phyloP scores from a whole-genome alignment of 2,329 filamentous ascomycete species.

The Leptographium radiaticola region DNA sequence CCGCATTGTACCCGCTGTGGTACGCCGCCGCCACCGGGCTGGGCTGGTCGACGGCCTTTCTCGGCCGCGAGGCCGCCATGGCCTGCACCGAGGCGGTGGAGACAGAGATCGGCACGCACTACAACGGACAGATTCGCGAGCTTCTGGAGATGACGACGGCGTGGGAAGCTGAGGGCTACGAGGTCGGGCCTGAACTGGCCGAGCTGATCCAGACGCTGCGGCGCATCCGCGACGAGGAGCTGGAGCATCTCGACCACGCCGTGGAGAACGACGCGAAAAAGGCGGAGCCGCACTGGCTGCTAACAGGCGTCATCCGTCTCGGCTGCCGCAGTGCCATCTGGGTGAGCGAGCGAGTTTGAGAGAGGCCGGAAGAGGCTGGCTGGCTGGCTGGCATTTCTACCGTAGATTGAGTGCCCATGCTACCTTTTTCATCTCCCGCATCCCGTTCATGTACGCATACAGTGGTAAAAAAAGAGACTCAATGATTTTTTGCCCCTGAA shows the following conservation, averaged over 20 bases:
- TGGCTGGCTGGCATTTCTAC: background rate
- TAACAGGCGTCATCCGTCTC: conserved; percentile 77
- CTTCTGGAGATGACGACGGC: conserved; percentile 69
- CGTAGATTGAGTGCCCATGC: background rate
- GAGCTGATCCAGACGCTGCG: conserved; percentile 62
- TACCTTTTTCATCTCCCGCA: background rate
- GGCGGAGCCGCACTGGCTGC: conserved; percentile 76
- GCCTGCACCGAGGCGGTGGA: conserved; percentile 97
- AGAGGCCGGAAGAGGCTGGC: too few species aligned
- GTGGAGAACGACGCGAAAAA: conserved; percentile 86
- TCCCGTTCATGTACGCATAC: background rate
- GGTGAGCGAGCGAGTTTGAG: conserved; percentile 56
- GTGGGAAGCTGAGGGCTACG: conserved; percentile 66
- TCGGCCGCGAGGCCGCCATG: conserved; percentile 93
- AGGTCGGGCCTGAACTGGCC: conserved; percentile 64
- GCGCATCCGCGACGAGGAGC: conserved; percentile 82
- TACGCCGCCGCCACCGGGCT: conserved; percentile 63
- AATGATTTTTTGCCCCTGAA: conserved; percentile 1
- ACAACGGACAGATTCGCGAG: conserved; percentile 79
- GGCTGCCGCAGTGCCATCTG: conserved; percentile 89
- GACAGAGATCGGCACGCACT: conserved; percentile 93
- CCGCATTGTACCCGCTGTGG: conserved; percentile 88
- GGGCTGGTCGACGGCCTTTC: conserved; percentile 77
- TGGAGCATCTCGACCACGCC: conserved; percentile 93
- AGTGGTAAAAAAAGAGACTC: background rate